Percentiles rank a stretch among this genome's conserved stretches.
Evolutionary conservation across 495 filamentous ascomycete genomes (phyloP).

Genomic region (Penicillium herquei): DNA sequence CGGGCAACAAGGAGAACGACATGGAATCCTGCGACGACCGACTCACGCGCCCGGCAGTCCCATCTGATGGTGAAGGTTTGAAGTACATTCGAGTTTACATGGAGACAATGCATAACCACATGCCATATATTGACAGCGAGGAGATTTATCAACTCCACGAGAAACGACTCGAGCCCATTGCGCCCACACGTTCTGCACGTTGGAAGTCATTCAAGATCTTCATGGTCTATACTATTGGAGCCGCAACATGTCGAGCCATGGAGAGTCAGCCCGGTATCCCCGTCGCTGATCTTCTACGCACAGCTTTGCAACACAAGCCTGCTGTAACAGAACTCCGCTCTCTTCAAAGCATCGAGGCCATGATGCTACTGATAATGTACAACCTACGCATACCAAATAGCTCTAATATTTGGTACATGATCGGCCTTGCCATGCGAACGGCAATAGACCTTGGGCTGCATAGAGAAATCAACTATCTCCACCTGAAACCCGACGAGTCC

Average conservation of each 20-base stretch:
- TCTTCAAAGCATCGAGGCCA: slow-evolving; percentile 36
- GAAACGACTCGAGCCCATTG: slow-evolving; percentile 19
- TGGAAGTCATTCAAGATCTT: slow-evolving; percentile 38
- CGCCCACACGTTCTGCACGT: slow-evolving; percentile 19
- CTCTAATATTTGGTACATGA: slow-evolving; percentile 42
- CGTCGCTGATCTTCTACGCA: slow-evolving; percentile 13
- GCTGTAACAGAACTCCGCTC: slow-evolving; percentile 30
- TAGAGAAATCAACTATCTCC: slow-evolving; percentile 21
- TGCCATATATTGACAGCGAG: slow-evolving; percentile 35
- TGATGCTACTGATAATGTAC: slow-evolving; percentile 39
- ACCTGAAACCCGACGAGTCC: slow-evolving; percentile 25
- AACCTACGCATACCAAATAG: slow-evolving; percentile 35
- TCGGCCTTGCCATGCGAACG: slow-evolving; percentile 40
- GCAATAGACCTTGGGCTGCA: slow-evolving; percentile 42
- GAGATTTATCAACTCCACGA: slow-evolving; percentile 36
- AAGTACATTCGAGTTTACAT: slow-evolving; percentile 38
- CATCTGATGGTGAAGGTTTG: slow-evolving; percentile 31
- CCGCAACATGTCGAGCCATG: slow-evolving; percentile 33
- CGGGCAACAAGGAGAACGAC: slow-evolving; percentile 5
- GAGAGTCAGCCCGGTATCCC: slow-evolving; percentile 25
- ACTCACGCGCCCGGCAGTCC: slow-evolving; percentile 17
- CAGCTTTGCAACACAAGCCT: slow-evolving; percentile 34
- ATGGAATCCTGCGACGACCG: slow-evolving; percentile 13
- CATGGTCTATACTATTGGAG: slow-evolving; percentile 44
- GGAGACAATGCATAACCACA: slow-evolving; percentile 31